Evolutionary conservation across 2,329 filamentous ascomycete species (phyloP).

Genomic region (Penicillium decumbens): DNA sequence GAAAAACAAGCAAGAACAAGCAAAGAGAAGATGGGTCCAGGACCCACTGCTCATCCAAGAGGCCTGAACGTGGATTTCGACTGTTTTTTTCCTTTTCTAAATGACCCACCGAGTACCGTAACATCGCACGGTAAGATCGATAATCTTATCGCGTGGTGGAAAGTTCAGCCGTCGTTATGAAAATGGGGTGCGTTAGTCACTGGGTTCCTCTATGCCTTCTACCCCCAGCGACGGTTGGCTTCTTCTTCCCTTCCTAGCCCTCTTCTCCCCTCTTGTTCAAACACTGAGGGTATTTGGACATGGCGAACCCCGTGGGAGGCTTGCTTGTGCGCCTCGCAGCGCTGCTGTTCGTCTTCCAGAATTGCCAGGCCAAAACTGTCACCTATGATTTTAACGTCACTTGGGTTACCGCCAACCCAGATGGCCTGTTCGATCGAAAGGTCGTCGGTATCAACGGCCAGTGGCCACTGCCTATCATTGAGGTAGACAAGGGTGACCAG

Average conservation of each 20-base stretch:
- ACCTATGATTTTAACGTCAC: constrained; percentile 51
- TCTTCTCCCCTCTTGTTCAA: background rate
- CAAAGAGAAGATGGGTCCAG: background rate
- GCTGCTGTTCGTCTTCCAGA: constrained; percentile 9
- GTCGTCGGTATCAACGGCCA: constrained; percentile 69
- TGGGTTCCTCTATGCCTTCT: background rate
- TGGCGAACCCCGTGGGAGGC: constrained; percentile 11
- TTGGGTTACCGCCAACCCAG: constrained; percentile 54
- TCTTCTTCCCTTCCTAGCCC: background rate
- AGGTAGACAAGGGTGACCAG: constrained; percentile 68
- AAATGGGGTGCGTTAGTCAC: constrained; percentile 1
- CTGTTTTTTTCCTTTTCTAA: background rate
- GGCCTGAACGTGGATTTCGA: background rate
- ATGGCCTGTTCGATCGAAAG: constrained; percentile 48
- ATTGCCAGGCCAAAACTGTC: constrained; percentile 17
- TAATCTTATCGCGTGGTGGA: constrained; percentile 15
- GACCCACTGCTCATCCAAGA: background rate
- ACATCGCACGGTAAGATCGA: constrained; percentile 13
- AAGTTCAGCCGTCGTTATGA: background rate
- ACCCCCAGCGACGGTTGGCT: background rate
- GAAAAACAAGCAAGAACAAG: background rate
- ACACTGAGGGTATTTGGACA: background rate
- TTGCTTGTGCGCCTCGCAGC: constrained; percentile 8
- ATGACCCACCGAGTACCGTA: background rate
- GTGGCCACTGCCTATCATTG: constrained; percentile 68